Evolutionary conservation across 495 filamentous ascomycete genomes (phyloP), one percentile per base, ranked within the genome.

Genomic region (Penicillium roqueforti): DNA sequence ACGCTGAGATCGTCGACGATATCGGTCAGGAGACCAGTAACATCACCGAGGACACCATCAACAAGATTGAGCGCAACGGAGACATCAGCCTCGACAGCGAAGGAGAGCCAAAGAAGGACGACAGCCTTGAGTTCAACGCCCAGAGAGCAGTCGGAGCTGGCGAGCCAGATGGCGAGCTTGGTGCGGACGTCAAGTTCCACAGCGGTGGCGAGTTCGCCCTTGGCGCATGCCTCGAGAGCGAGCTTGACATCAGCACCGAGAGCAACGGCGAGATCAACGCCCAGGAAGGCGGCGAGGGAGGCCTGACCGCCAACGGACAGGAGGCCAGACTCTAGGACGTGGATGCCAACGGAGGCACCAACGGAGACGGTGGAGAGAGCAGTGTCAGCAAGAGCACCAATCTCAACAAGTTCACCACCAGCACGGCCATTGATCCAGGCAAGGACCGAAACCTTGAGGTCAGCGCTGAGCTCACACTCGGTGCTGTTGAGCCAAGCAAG

Each of bases 61-160:
- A 61, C 60, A 25, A 75, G 43, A 57, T 63, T 61, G 29, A 70
- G 36, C 26, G 63, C 63, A 31, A 68, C 44, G 25, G 63, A 65
- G 49, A 59, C 62, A 14, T 71, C 67, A 32, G 45, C 63, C 22
- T 59, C 57, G 23, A 67, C 68, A 44, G 47, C 63, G 28, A 76
- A 60, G 9, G 72, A 71, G 44, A 77, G 61, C 74, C 74, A 77
- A 62, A 73, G 61, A 20, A 72, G 43, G 39, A 77, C 58, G 28
- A 72, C 62, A 32, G 70, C 62, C 74, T 77, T 76, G 26, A 75
- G 64, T 46, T 76, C 67, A 47, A 61, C 70, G 40, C 69, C 70
- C 19, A 77, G 68, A 23, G 58, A 40, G 72, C 70, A 74, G 57
- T 47, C 53, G 36, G 66, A 62, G 44, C 68, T 61, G 38, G 68